Percentiles rank a stretch among this genome's conserved stretches.
phyloP scores from a whole-genome alignment of 2,329 filamentous ascomycete genomes.

The Alternaria metachromatica region DNA sequence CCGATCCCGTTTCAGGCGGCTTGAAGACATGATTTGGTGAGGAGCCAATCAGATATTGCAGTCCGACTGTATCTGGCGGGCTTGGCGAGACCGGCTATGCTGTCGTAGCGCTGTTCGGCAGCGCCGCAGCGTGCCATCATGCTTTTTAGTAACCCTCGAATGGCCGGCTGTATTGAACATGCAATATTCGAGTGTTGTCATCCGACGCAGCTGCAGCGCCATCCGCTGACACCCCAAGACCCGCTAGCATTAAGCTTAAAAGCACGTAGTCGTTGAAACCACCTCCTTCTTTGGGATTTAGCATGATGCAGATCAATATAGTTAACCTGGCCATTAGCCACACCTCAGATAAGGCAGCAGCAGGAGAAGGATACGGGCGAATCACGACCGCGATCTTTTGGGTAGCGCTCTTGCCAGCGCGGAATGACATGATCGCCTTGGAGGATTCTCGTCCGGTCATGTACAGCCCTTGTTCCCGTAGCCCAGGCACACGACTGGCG shows the following conservation, averaged over 20 bases:
- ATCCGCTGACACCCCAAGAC: constrained; percentile 28
- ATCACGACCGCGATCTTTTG: constrained; percentile 3
- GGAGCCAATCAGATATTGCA: constrained; percentile 18
- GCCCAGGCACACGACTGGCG: background rate
- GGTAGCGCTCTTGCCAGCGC: background rate
- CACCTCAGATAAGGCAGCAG: constrained; percentile 38
- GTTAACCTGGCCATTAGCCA: constrained; percentile 25
- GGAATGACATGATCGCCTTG: background rate
- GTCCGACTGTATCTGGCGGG: constrained; percentile 2
- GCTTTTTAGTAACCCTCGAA: background rate
- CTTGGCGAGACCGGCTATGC: constrained; percentile 15
- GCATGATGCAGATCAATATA: constrained; percentile 39
- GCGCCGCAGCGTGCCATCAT: constrained; percentile 1
- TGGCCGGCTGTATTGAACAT: background rate
- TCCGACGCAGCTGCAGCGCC: constrained; percentile 8
- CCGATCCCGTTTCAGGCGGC: constrained; percentile 13
- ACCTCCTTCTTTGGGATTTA: constrained; percentile 42
- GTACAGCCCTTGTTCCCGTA: background rate
- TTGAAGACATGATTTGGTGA: constrained; percentile 6
- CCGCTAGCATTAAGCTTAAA: constrained; percentile 46
- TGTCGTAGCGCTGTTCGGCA: constrained; percentile 14
- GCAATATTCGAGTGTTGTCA: constrained; percentile 7
- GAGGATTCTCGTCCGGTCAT: background rate
- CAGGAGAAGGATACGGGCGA: constrained; percentile 7
- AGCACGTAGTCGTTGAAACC: constrained; percentile 32